Percentiles rank a stretch among this genome's conserved stretches.
phyloP scores from a whole-genome alignment of 2,329 filamentous ascomycete species.

The Elsinoe perseae region DNA sequence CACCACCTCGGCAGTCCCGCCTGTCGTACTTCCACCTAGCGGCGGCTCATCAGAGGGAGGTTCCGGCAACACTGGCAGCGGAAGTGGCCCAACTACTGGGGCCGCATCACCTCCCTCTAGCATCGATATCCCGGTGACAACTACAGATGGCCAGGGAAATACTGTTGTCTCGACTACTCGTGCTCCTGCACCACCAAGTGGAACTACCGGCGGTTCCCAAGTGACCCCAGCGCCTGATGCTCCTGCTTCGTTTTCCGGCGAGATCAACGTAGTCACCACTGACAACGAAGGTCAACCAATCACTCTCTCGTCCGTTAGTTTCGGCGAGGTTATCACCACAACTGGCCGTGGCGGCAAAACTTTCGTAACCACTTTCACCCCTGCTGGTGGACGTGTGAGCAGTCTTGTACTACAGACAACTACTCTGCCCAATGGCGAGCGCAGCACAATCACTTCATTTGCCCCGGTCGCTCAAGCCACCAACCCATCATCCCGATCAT shows the following conservation, averaged over 20 bases:
- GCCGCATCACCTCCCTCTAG: constrained; percentile 23
- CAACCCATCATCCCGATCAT: constrained; percentile 16
- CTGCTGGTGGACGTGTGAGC: constrained; percentile 35
- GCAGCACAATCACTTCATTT: constrained; percentile 38
- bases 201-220: constrained; percentile 24
- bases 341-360: constrained; percentile 36
- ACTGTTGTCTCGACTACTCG: constrained; percentile 31
- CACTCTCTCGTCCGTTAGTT: constrained; percentile 27
- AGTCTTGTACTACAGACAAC: constrained; percentile 34
- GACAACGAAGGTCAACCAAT: constrained; percentile 34
- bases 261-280: constrained; percentile 28
- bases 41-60: constrained; percentile 33
- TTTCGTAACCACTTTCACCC: constrained; percentile 42
- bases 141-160: constrained; percentile 26
- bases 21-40: constrained; percentile 35
- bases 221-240: constrained; percentile 35
- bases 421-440: constrained; percentile 29
- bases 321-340: constrained; percentile 37
- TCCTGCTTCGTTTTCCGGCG: constrained; percentile 31
- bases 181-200: constrained; percentile 25
- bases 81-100: constrained; percentile 30
- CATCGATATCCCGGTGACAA: constrained; percentile 26
- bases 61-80: constrained; percentile 26
- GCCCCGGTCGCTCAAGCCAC: constrained; percentile 33
- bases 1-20: constrained; percentile 19